Conservation (phyloP, 805 yeast genomes). For the Hanseniaspora jakobsenii region DNA sequence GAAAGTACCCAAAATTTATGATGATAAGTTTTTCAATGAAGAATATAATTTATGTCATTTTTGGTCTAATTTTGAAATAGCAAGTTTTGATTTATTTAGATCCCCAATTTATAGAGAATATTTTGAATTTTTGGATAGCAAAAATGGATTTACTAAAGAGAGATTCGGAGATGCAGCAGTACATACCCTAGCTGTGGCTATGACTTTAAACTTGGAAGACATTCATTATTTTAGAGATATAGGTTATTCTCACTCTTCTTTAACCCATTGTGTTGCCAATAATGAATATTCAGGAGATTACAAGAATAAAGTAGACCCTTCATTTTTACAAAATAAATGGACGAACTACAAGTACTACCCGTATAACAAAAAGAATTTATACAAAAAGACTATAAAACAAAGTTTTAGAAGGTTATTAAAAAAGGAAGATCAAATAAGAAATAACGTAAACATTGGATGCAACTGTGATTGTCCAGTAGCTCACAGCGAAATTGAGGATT, state of each 20-base stretch:
- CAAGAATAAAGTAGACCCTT: not conserved
- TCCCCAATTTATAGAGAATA: slow-evolving; percentile 53
- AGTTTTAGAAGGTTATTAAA: slow-evolving; percentile 4
- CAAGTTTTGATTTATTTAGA: slow-evolving; percentile 62
- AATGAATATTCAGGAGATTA: slow-evolving; percentile 24
- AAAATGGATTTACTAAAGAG: slow-evolving; percentile 79
- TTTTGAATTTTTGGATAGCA: slow-evolving; percentile 53
- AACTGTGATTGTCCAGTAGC: slow-evolving; percentile 63
- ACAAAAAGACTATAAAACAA: slow-evolving; percentile 18
- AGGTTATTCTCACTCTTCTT: slow-evolving; percentile 72
- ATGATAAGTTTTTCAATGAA: slow-evolving; percentile 53
- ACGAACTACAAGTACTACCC: slow-evolving; percentile 34
- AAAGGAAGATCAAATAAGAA: slow-evolving; percentile 25
- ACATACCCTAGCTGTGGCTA: slow-evolving; percentile 74
- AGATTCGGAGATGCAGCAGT: slow-evolving; percentile 98
- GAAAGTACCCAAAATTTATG: slow-evolving; percentile 25
- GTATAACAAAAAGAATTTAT: slow-evolving; percentile 29
- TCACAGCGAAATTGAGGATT: slow-evolving; percentile 46
- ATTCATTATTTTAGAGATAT: slow-evolving; percentile 87
- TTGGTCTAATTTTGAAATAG: slow-evolving; percentile 91
- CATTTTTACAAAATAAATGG: slow-evolving; percentile 7
- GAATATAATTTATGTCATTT: slow-evolving; percentile 75
- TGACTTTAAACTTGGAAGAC: slow-evolving; percentile 55
- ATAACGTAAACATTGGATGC: slow-evolving; percentile 49
- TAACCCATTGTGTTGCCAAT: slow-evolving; percentile 75